These are phyloP conservation scores for Yamadazyma mexicana DNA, from an alignment of 1,139 yeast species.

Conservation along the genomic window DNA sequence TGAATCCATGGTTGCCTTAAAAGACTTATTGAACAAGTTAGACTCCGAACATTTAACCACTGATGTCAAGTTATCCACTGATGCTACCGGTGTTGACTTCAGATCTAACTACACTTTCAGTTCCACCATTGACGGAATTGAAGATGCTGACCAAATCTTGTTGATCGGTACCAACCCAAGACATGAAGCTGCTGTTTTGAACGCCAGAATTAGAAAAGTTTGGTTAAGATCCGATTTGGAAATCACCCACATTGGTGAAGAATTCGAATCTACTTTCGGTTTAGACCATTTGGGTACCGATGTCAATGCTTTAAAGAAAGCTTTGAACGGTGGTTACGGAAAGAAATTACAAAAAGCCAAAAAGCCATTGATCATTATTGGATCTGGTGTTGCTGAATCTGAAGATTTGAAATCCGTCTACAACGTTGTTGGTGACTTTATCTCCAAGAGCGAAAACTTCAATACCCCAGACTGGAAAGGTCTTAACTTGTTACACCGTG, in stretches of 20 bases:
- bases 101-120: slow-evolving; percentile 82
- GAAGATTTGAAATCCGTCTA: slow-evolving; percentile 65
- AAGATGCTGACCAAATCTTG: slow-evolving; percentile 77
- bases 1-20: slow-evolving; percentile 78
- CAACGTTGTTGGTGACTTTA: slow-evolving; percentile 64
- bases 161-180: slow-evolving; percentile 86
- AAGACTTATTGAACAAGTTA: slow-evolving; percentile 73
- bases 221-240: slow-evolving; percentile 73
- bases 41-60: slow-evolving; percentile 83
- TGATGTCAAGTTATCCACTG: slow-evolving; percentile 63
- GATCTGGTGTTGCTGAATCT: slow-evolving; percentile 76
- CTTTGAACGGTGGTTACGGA: slow-evolving; percentile 71
- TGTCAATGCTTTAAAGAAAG: slow-evolving; percentile 56
- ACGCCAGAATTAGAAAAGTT: slow-evolving; percentile 80
- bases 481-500: slow-evolving; percentile 77
- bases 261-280: slow-evolving; percentile 76
- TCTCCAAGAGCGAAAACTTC: slow-evolving; percentile 58
- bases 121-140: slow-evolving; percentile 77
- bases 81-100: slow-evolving; percentile 70
- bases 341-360: slow-evolving; percentile 65
- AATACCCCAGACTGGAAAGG: slow-evolving; percentile 81
- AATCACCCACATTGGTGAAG: slow-evolving; percentile 72
- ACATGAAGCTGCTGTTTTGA: slow-evolving; percentile 87
- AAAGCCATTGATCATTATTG: slow-evolving; percentile 78
- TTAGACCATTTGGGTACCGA: slow-evolving; percentile 63